These are phyloP conservation scores for Camellia lanceoleosa DNA, from an alignment of 148 eudicot species.

Conservation along the genomic window DNA sequence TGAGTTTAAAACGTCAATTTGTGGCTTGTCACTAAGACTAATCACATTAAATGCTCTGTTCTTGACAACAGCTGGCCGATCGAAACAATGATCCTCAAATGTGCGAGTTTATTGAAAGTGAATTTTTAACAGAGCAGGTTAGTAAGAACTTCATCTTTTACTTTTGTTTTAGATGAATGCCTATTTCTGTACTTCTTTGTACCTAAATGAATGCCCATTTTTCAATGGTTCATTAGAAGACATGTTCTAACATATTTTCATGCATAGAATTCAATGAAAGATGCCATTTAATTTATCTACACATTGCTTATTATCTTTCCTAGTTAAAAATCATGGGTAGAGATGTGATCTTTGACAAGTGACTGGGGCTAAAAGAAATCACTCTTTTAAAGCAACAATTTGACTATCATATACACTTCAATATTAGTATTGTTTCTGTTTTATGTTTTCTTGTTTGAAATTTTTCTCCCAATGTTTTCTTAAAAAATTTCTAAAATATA, in stretches of 20 bases:
- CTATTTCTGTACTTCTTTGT: not conserved
- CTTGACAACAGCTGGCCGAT: constrained; percentile 53
- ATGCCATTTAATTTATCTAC: not conserved
- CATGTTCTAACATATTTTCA: not conserved
- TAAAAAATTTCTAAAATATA: too few species aligned
- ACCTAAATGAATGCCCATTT: not conserved
- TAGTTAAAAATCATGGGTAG: too few species aligned
- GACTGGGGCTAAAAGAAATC: too few species aligned
- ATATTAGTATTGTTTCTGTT: too few species aligned
- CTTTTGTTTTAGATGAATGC: not conserved
- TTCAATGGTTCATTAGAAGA: not conserved
- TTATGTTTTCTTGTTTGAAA: too few species aligned
- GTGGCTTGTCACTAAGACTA: not conserved
- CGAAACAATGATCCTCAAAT: constrained; percentile 63
- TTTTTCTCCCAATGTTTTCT: too few species aligned
- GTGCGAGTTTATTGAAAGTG: constrained; percentile 65
- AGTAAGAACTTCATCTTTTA: constrained; percentile 3
- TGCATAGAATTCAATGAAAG: not conserved
- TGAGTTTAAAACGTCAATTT: not conserved
- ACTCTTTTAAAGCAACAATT: not conserved
- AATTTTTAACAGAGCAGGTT: constrained; percentile 72
- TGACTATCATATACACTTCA: not conserved
- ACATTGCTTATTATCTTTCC: not conserved
- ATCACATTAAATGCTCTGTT: not conserved
- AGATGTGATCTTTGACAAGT: too few species aligned